Evolutionary conservation across 176 grass and related monocot species (phyloP).

Genomic region (Saccharum spontaneum): DNA sequence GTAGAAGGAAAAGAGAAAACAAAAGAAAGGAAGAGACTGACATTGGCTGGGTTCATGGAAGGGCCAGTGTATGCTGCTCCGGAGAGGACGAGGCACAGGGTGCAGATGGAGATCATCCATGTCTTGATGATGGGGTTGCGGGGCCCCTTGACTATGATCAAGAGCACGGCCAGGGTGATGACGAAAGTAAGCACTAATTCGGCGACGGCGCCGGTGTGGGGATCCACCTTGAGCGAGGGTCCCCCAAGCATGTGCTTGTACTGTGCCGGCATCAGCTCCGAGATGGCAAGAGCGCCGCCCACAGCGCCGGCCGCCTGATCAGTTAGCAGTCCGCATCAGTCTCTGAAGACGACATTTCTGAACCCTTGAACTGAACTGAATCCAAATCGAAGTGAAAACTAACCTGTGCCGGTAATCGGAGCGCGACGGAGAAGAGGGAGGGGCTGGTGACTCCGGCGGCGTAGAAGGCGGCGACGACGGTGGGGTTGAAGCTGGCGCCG

Average conservation of each 20-base stretch:
- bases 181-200: conserved; percentile 66
- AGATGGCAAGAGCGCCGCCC: conserved; percentile 32
- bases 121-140: conserved; percentile 33
- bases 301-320: conserved; percentile 31
- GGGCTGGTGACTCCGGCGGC: conserved; percentile 33
- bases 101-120: conserved; percentile 28
- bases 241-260: conserved; percentile 36
- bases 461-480: conserved; percentile 63
- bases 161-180: conserved; percentile 59
- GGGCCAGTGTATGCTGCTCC: conserved; percentile 30
- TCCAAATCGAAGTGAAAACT: neutral
- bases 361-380: neutral
- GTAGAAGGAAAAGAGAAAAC: neutral
- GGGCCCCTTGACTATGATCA: conserved; percentile 37
- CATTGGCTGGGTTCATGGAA: conserved; percentile 37
- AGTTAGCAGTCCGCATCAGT: neutral
- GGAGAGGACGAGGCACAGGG: conserved; percentile 14
- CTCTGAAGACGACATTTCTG: neutral
- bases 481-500: conserved; percentile 72
- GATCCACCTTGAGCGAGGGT: conserved; percentile 33
- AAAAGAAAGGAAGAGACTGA: neutral
- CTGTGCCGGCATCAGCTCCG: conserved; percentile 31
- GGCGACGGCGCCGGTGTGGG: conserved; percentile 50
- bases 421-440: conserved; percentile 27
- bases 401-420: conserved; percentile 35